These are phyloP conservation scores for Triangularia setosa DNA, from an alignment of 2,329 filamentous ascomycete species.

Conservation along the genomic window DNA sequence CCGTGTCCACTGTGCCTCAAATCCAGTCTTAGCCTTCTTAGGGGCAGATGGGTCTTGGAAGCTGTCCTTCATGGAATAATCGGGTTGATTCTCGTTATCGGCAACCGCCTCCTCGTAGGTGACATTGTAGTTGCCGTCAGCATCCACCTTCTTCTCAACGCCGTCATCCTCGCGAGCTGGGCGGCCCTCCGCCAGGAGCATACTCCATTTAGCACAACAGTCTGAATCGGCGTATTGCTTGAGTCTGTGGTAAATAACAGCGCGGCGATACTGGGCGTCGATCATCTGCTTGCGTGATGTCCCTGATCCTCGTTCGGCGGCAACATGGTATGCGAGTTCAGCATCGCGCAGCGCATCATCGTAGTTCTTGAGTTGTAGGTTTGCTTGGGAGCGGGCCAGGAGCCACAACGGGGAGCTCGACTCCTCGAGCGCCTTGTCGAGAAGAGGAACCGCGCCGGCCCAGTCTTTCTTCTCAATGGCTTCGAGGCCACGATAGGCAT, in stretches of 20 bases:
- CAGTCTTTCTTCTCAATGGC: slow-evolving; percentile 63
- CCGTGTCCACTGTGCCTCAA: slow-evolving; percentile 34
- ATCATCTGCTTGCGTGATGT: slow-evolving; percentile 63
- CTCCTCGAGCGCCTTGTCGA: slow-evolving; percentile 62
- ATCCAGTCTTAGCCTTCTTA: slow-evolving; percentile 19
- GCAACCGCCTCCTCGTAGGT: slow-evolving; percentile 33
- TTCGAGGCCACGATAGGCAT: slow-evolving; percentile 59
- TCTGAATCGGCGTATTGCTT: slow-evolving; percentile 71
- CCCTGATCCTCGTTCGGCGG: slow-evolving; percentile 60
- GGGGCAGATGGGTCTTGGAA: background rate
- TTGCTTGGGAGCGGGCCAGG: slow-evolving; percentile 74
- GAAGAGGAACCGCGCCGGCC: slow-evolving; percentile 62
- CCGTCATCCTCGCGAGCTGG: slow-evolving; percentile 35
- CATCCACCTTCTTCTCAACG: slow-evolving; percentile 39
- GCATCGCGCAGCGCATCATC: slow-evolving; percentile 66
- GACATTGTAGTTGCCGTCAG: slow-evolving; percentile 45
- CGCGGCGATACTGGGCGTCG: slow-evolving; percentile 77
- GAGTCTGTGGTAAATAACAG: slow-evolving; percentile 67
- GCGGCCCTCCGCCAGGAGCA: slow-evolving; percentile 39
- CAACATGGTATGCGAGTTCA: slow-evolving; percentile 59
- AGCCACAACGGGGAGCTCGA: slow-evolving; percentile 73
- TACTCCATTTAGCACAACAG: slow-evolving; percentile 61
- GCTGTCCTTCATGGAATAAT: background rate
- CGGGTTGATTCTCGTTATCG: slow-evolving; percentile 24
- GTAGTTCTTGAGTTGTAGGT: slow-evolving; percentile 60